Conservation (phyloP, 805 yeast genomes). For the Schizosaccharomyces japonicus region DNA sequence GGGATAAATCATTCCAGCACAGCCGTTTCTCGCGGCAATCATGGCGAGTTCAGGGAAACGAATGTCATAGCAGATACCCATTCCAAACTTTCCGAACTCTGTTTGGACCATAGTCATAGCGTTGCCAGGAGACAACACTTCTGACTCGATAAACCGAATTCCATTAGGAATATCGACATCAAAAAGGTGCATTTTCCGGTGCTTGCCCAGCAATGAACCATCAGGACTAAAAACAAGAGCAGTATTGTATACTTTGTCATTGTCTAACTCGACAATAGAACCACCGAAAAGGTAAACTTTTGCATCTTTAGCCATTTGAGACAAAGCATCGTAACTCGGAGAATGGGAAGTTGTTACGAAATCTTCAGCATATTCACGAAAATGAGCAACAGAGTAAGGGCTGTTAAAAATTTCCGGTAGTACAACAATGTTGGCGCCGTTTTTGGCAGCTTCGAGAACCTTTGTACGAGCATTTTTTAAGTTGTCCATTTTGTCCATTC, state of each 20-base stretch:
- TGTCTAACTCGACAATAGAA: slow-evolving; percentile 61
- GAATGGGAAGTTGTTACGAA: slow-evolving; percentile 37
- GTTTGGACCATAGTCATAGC: slow-evolving; percentile 57
- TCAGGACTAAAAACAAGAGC: slow-evolving; percentile 43
- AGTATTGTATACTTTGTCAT: slow-evolving; percentile 40
- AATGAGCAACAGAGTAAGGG: slow-evolving; percentile 72
- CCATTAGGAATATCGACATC: slow-evolving; percentile 84
- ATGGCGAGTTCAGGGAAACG: slow-evolving; percentile 66
- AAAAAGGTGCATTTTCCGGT: slow-evolving; percentile 73
- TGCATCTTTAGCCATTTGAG: slow-evolving; percentile 33
- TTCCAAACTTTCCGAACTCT: slow-evolving; percentile 48
- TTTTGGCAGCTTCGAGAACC: slow-evolving; percentile 42
- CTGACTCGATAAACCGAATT: slow-evolving; percentile 66
- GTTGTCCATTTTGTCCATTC: slow-evolving; percentile 61
- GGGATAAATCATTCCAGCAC: slow-evolving; percentile 71
- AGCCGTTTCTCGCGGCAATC: slow-evolving; percentile 30
- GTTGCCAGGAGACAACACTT: slow-evolving; percentile 51
- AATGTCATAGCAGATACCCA: slow-evolving; percentile 65
- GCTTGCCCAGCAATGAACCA: slow-evolving; percentile 67
- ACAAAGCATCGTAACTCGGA: slow-evolving; percentile 21
- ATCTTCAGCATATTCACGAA: slow-evolving; percentile 64
- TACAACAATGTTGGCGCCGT: slow-evolving; percentile 48
- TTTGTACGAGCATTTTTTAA: slow-evolving; percentile 39
- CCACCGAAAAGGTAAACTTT: slow-evolving; percentile 63
- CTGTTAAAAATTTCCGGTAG: slow-evolving; percentile 93